Base-by-base conservation (phyloP, 2,329 filamentous ascomycete species). In the Verticillium tricorpus region DNA sequence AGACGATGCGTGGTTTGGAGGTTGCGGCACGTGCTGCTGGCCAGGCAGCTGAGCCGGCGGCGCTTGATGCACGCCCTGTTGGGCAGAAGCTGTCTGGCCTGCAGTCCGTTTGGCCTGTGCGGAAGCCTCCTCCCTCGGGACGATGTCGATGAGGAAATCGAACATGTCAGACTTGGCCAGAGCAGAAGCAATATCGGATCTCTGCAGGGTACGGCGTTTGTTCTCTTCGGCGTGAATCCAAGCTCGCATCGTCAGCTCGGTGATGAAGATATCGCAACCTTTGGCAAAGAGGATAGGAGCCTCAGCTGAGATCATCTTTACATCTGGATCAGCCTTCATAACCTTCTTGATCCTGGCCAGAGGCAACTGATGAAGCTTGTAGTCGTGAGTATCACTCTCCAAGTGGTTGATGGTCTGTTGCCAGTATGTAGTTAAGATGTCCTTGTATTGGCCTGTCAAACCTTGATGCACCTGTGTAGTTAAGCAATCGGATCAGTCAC, bases 221-320 rank as follows among this genome's bases (percentile, higher is more conserved):
- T 99, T 99, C 78, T 99, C 95, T 74, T 99, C 95, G 17, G 95
- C 95, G 71, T 99, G 95, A 66, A 99, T 99, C 95, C 95, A 99
- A 56, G 95, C 95, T 66, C 95, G 92, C 95, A 99, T 99, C 8
- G 95, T 99, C 64, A 99, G 83, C 77, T 99, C 95, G 1, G 93
- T 97, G 72, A 99, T 99, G 79, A 99, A 99, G 72, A 98, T 97
- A 73, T 99, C 95, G 77, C 95, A 98, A 40, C 94, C 95, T 77
- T 99, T 99, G 59, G 95, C 95, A 71, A 99, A 99, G 15, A 99
- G 82, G 69, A 99, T 99, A 1, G 95, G 95, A 1, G 95, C 95
- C 78, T 99, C 95, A 9, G 95, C 95, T 4, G 93, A 98, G 66
- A 99, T 99, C 95, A 99, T 99, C 82, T 99, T 99, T 57, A 99